phyloP scores from a whole-genome alignment of 305 asterid genomes.

The Plantago coronopus region DNA sequence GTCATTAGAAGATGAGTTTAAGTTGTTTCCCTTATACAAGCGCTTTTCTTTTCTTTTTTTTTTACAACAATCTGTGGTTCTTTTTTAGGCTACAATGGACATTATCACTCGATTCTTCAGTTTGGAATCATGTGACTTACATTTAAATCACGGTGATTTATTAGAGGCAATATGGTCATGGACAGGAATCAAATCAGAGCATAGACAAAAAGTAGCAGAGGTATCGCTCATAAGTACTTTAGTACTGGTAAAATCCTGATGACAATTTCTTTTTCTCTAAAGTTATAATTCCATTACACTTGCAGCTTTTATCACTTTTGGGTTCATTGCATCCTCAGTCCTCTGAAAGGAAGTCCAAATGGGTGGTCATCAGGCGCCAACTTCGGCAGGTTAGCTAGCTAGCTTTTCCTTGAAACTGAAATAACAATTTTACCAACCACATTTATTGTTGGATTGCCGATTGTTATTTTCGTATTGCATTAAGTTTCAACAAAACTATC shows the following conservation, averaged over 20 bases:
- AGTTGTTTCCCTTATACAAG: not conserved
- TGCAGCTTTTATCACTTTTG: conserved; percentile 91
- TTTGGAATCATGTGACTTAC: conserved; percentile 76
- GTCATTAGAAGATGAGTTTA: not conserved
- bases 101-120: conserved; percentile 57
- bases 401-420: conserved; percentile 12
- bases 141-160: conserved; percentile 86
- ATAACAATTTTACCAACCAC: not conserved
- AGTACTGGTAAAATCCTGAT: conserved; percentile 17
- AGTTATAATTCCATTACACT: not conserved
- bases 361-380: conserved; percentile 94
- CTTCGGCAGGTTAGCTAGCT: conserved; percentile 75
- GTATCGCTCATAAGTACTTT: conserved; percentile 35
- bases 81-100: conserved; percentile 74
- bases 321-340: conserved; percentile 94
- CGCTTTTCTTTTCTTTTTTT: not conserved
- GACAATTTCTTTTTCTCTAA: not conserved
- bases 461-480: conserved; percentile 11
- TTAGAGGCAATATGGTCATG: conserved; percentile 96
- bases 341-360: conserved; percentile 85
- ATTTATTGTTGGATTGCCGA: not conserved
- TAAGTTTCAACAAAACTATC: not conserved
- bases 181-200: conserved; percentile 77
- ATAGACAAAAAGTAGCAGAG: conserved; percentile 94
- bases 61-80: conserved; percentile 15